Conservation (phyloP, 257 asterid species). For the Knoxia roxburghii region DNA sequence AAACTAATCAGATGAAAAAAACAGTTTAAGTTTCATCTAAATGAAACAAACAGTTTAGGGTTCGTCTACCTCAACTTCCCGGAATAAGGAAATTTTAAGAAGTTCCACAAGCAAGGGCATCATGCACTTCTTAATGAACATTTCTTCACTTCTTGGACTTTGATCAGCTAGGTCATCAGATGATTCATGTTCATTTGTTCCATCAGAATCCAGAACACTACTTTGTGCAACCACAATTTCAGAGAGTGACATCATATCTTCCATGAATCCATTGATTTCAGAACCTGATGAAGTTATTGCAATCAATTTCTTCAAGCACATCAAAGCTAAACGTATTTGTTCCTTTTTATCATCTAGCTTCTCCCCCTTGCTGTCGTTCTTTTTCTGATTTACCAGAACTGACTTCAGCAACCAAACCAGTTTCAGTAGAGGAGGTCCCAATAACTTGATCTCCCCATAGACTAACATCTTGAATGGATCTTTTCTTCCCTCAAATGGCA, state of each 20-base stretch:
- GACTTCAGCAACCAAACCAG: conserved; percentile 50
- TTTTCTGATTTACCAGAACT: conserved; percentile 30
- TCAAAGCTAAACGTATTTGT: conserved; percentile 45
- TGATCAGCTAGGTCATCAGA: conserved; percentile 46
- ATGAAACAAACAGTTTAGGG: neutral
- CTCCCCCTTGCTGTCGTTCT: conserved; percentile 47
- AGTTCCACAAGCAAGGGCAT: conserved; percentile 49
- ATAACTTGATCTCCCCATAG: conserved; percentile 58
- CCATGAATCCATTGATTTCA: conserved; percentile 43
- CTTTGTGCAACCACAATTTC: conserved; percentile 30
- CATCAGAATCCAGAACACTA: conserved; percentile 18
- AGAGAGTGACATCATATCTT: conserved; percentile 45
- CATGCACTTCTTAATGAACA: conserved; percentile 46
- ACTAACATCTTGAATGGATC: conserved; percentile 57
- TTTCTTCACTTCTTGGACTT: conserved; percentile 46
- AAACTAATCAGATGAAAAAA: too few relatives aligned
- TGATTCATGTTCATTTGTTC: conserved; percentile 30
- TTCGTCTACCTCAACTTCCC: conserved; percentile 69
- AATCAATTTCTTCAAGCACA: conserved; percentile 60
- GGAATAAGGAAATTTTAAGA: conserved; percentile 47
- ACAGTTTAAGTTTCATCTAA: too few relatives aligned
- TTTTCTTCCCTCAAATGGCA: conserved; percentile 41
- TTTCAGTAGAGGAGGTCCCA: conserved; percentile 65
- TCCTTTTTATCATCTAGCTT: conserved; percentile 56
- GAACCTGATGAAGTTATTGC: conserved; percentile 32